Base-by-base conservation (phyloP, 805 yeast species). In the Cyberlindnera euphorbiiphila region DNA sequence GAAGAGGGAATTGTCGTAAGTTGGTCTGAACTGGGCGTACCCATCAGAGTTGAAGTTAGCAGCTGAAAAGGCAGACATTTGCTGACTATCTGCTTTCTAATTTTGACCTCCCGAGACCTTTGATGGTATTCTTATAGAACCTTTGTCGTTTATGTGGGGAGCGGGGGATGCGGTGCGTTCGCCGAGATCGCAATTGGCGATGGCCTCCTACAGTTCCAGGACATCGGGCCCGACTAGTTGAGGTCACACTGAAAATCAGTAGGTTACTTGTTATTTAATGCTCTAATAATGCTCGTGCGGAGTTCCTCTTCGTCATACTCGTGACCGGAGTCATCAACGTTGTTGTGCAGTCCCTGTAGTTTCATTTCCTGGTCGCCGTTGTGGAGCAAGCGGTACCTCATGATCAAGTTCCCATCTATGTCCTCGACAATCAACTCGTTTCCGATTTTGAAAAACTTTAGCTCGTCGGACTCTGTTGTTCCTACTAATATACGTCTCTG, bases 51-150 rank as follows among this genome's bases (percentile, higher is more conserved):
- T 61, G 55, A 78, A 84, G 13, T 63, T 56, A 4, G 59, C 37
- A 5, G 71, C 72, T 1, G 85, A 66, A 54, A 76, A 84, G 1
- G 85, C 72, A 0, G 89, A 63, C 91, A 84, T 84, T 10, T 21
- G 24, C 24, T 21, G 24, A 8, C 17, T 21, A 13, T 13, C 11
- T 9, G 8, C 13, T 25, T 25, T 25, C 11, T 21, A 9, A 8
- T 21, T 21, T 21, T 21, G 24, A 9, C 8, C 10, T 9, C 8
- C 10, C 8, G 10, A 8, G 24, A 21, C 10, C 8, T 21, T 11
- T 8, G 24, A 21, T 9, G 8, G 8, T 8, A 11, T 8, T 8
- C 24, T 11, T 21, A 21, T 21, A 21, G 11, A 8, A 21, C 10
- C 24, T 21, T 21, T 21, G 24, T 21, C 10, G n/a, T n/a, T 21